Conservation (phyloP, 176 grass and related monocot genomes). For the Raddia guianensis region DNA sequence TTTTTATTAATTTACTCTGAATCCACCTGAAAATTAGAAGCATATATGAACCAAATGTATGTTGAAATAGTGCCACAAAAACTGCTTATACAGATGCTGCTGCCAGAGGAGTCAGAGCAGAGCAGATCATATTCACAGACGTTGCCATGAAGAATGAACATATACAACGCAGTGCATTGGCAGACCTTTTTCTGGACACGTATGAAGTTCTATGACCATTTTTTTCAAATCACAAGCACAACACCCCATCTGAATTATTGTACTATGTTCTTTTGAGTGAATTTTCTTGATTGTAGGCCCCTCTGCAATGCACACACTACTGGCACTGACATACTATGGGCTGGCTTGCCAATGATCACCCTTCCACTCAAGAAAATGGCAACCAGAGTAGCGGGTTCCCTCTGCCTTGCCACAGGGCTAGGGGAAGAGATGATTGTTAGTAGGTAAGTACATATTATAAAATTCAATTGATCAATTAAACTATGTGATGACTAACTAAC, state of each 20-base stretch:
- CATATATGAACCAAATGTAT: background rate
- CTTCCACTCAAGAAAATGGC: slow-evolving; percentile 94
- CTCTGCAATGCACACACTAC: slow-evolving; percentile 93
- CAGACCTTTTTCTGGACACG: slow-evolving; percentile 94
- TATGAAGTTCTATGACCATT: slow-evolving; percentile 35
- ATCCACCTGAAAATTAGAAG: background rate
- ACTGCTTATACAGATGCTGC: slow-evolving; percentile 65
- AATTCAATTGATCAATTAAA: background rate
- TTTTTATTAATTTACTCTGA: background rate
- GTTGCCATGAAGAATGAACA: slow-evolving; percentile 93
- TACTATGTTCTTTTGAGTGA: slow-evolving; percentile 17
- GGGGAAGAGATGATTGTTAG: slow-evolving; percentile 85
- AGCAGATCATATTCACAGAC: slow-evolving; percentile 93
- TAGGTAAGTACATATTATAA: slow-evolving; percentile 44
- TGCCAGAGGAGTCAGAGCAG: slow-evolving; percentile 65
- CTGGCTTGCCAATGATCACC: slow-evolving; percentile 87
- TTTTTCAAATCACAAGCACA: slow-evolving; percentile 20
- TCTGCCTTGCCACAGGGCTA: slow-evolving; percentile 70
- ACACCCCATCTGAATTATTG: background rate
- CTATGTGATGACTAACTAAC: background rate
- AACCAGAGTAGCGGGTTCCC: slow-evolving; percentile 87
- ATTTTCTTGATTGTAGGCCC: slow-evolving; percentile 50
- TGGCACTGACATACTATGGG: slow-evolving; percentile 87
- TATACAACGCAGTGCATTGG: slow-evolving; percentile 76
- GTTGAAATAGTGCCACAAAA: background rate